Percentiles rank a stretch among this genome's conserved stretches.
Evolutionary conservation across 805 yeast genomes (phyloP).

Genomic region (Candida wancherniae): DNA sequence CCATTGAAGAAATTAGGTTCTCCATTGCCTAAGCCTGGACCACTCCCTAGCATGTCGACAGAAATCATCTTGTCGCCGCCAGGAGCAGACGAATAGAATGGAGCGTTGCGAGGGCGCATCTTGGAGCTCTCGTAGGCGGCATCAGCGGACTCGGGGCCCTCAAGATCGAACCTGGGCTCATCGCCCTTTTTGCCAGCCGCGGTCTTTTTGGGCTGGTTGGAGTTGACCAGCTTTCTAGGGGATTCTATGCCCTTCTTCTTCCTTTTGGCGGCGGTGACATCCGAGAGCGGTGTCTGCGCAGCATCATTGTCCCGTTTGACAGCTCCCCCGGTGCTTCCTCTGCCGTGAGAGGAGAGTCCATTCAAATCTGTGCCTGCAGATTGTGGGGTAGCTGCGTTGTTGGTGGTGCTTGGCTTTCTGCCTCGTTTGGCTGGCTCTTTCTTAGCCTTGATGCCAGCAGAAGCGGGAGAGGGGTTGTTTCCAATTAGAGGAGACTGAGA

Average conservation of each 20-base stretch:
- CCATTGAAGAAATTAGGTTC: conserved; percentile 22
- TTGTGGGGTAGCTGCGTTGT: conserved; percentile 15
- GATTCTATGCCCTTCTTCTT: conserved; percentile 30
- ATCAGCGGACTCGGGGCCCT: not conserved
- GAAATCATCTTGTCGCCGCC: conserved; percentile 31
- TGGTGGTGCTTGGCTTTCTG: conserved; percentile 27
- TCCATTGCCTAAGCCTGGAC: conserved; percentile 10
- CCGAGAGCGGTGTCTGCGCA: conserved; percentile 41
- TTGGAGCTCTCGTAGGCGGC: conserved; percentile 2
- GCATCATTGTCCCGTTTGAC: conserved; percentile 35
- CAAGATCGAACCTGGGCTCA: conserved; percentile 7
- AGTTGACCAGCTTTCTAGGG: conserved; percentile 29
- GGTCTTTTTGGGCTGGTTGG: conserved; percentile 14
- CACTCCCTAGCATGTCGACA: conserved; percentile 30
- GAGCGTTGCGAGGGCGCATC: conserved; percentile 24
- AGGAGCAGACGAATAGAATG: conserved; percentile 18
- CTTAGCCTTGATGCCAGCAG: conserved; percentile 22
- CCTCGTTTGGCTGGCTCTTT: conserved; percentile 30
- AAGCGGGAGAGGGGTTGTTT: conserved; percentile 33
- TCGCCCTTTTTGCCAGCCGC: conserved; percentile 18
- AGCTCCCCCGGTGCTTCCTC: conserved; percentile 15
- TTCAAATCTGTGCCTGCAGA: conserved; percentile 13
- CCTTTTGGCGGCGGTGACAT: conserved; percentile 28
- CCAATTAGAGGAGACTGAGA: conserved; percentile 31
- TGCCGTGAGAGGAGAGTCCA: conserved; percentile 5